Base-by-base conservation (phyloP, 2,329 filamentous ascomycete genomes). In the Plenodomus tracheiphilus region DNA sequence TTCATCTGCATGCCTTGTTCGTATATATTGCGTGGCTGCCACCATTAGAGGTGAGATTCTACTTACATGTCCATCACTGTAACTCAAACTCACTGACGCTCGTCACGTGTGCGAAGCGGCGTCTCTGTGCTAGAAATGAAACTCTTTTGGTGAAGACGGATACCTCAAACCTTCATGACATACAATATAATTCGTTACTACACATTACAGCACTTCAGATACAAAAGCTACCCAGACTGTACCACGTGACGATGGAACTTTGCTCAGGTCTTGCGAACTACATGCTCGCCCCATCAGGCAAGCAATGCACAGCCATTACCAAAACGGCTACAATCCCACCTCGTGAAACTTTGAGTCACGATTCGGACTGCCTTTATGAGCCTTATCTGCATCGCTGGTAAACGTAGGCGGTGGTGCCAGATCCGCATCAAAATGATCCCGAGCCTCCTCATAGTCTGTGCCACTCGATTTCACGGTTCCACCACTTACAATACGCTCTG, bases 391-490 rank as follows among this genome's bases (percentile, higher is more conserved):
- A 8, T 62, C 57, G 21, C 58, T 56, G 8, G 58, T 56, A 35
- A 77, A 76, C 28, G 64, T 71, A 32, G 74, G 73, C 15, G 73
- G 71, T 32, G 75, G 74, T 19, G 60, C 67, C 17, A 71, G 61
- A 32, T 64, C 71, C 56, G 79, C 75, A 53, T 82, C 78, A 49
- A 80, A 79, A 37, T 68, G 65, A 58, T 81, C 78, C 49, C 73
- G 73, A 9, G 75, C 78, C 66, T 83, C 81, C 47, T 83, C 79
- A 45, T 79, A 78, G 37, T 81, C 78, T 5, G 78, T 64, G 20
- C 77, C 67, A 17, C 64, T 70, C 32, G 59, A 68, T 34, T 54
- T 70, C 21, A 67, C 73, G 38, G 71, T 68, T n/a, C 72, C 61
- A 2, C 57, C 58, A 30, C 56, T 68, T 9, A 47, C 44, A 17